Base-by-base conservation (phyloP, 2,329 filamentous ascomycete species). In the Diplodia sapinea region DNA sequence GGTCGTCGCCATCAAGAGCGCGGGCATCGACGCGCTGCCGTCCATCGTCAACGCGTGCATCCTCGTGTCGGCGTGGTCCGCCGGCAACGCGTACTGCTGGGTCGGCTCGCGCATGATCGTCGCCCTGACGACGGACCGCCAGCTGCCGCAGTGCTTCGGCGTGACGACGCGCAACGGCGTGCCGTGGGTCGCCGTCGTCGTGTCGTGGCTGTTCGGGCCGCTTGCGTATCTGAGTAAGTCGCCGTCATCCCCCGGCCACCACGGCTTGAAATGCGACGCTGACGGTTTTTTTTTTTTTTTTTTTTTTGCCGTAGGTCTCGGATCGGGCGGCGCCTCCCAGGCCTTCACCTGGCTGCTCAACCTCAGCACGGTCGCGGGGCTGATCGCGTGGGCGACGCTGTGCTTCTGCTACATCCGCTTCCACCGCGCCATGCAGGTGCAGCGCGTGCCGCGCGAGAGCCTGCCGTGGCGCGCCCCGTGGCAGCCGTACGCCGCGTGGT, bases 1-100 rank as follows among this genome's bases (percentile, higher is more conserved):
- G 76, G 84, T 85, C 47, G 84, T 86, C 59, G 83, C 82, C 5
- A 82, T 84, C 33, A 74, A 76, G 43, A 74, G 80, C 66, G 77
- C 81, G 0, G 80, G 82, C 20, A 85, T 84, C 49, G 71, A 70
- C 2, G 50, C 20, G 13, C 31, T 65, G n/a, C 50, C 49, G 2
- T 65, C 62, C 17, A 55, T 65, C 23, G 51, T 65, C 33, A 65
- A 65, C 50, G 62, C 62, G 3, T 40, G 49, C 9, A 65, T 65
- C 20, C 9, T 65, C 13, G 33, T 55, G 2, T 55, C 50, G 8
- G 62, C 62, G 17, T 65, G 62, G 50, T 55, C 50, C 1, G 62
- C 62, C 5, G 62, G 62, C 17, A 65, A 65, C 26, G 40, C 62
- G 1, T 65, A 65, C 36, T 47, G 33, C 49, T 65, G 38, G 33